Base-by-base conservation (phyloP, 139 green algal genomes). In the Asterochloris erici region DNA sequence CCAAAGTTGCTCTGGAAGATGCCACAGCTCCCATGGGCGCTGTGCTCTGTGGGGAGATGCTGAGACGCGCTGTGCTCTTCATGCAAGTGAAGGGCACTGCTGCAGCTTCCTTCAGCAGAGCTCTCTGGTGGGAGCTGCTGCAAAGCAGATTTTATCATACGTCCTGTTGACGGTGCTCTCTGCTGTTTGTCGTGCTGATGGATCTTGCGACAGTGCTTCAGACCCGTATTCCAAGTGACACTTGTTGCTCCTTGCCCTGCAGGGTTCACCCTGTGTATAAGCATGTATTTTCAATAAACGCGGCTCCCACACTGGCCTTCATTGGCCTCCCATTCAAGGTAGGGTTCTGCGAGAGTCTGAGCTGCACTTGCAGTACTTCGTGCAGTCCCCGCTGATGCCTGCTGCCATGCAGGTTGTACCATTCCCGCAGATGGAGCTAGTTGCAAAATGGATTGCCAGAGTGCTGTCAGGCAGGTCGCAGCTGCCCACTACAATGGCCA, bases 311-410 rank as follows among this genome's bases (percentile, higher is more conserved):
- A 4, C 84, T 96, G n/a, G 85, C 90, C 38, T 94, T 96, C 73
- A 83, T 96, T 63, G 93, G 93, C 21, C 85, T 96, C 27, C 88
- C 88, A 0, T 96, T 87, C 80, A 90, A 91, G 81, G 85, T 54
- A 6, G 85, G 29, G 78, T 86, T 13, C 83, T 77, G 21, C 88
- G 83, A 12, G 76, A 80, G 16, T 73, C 10, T 16, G 9, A 24
- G 24, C 71, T 77, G 24, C 71, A 19, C 21, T 26, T 16, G n/a
- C 71, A 19, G 24, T 77, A 28, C 71, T 77, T 2, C 10, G 71
- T 54, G 38, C 38, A 54, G 38, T 2, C 38, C 38, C 14, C n/a
- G n/a, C n/a, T 28, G 14, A 77, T 77, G 38, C 38, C 38, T 6
- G 38, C 78, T 77, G 84, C 26, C 38, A 54, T 54, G 38, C 38